Evolutionary conservation across 768 basidiomycete genomes (phyloP), one percentile per base, ranked within the genome.

Genomic region (Rubroboletus satanas): DNA sequence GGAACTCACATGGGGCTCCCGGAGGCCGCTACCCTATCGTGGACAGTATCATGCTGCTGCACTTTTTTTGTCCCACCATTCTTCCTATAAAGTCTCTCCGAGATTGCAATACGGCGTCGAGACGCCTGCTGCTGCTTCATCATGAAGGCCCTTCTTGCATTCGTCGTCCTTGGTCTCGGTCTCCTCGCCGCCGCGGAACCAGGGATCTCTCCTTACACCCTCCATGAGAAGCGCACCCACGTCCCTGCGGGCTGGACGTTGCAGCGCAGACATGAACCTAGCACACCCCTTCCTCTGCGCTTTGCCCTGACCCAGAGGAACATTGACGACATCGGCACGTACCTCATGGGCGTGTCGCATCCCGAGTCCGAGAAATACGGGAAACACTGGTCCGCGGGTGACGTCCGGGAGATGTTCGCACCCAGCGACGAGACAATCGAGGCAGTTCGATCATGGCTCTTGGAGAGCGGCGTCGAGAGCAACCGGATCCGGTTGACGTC

Each of bases 181-280:
- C 52, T 63, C 23, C 26, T 63, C 28, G 39, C 61, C 26, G 52
- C 67, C 9, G 62, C 62, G 4, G 51, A 48, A 26, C 51, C 66
- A 7, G 54, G 51, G 21, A 21, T 21, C 21, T 21, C 21, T 8
- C 58, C 56, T 41, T 64, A 71, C 55, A 63, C 66, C 55, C 55
- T 76, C 29, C 76, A 78, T 51, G 77, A 78, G 60, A 73, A 66
- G 51, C 76, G 75, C 50, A 66, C 64, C 9, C 56, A 43, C 18
- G 64, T 70, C 11, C 75, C 76, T 9, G 10, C 49, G 7, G 65
- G 66, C 3, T 81, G 80, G 79, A 55, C 64, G 1, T 62, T 71
- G 39, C 60, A 70, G 35, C 72, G 75, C 26, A 68, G 74, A 49
- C 73, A 76, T 47, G 68, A 71, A 0, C 60, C 74, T 9, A 62